Percentiles rank a stretch among this genome's conserved stretches.
phyloP scores from a whole-genome alignment of 305 asterid species.

The Lippia alba region DNA sequence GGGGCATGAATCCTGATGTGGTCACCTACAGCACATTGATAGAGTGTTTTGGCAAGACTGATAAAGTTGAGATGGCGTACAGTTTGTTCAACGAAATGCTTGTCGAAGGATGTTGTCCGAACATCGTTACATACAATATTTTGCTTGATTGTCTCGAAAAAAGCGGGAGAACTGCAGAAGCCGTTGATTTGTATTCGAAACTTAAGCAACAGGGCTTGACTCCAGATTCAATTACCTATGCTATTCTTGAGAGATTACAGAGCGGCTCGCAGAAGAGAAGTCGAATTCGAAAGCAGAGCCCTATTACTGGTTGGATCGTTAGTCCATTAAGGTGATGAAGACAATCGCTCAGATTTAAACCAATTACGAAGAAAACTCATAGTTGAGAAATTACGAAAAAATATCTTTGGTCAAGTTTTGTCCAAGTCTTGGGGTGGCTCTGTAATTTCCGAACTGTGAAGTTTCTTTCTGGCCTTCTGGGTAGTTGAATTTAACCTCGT shows the following conservation, averaged over 20 bases:
- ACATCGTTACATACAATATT: conserved; percentile 89
- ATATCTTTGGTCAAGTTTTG: background rate
- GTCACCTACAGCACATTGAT: conserved; percentile 88
- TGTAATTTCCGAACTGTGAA: too few relatives aligned
- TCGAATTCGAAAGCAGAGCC: conserved; percentile 72
- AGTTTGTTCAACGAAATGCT: conserved; percentile 84
- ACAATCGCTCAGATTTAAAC: too few relatives aligned
- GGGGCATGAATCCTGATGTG: conserved; percentile 90
- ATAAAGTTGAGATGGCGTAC: conserved; percentile 86
- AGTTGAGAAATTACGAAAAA: background rate
- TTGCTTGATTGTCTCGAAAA: conserved; percentile 85
- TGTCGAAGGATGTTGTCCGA: conserved; percentile 83
- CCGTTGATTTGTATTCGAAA: conserved; percentile 79
- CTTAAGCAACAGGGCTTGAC: conserved; percentile 83
- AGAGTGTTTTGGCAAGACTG: conserved; percentile 93
- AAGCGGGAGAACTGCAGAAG: conserved; percentile 89
- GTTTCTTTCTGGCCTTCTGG: too few relatives aligned
- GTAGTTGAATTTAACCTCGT: too few relatives aligned
- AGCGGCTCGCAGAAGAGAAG: conserved; percentile 64
- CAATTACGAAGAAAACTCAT: too few relatives aligned
- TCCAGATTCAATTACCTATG: conserved; percentile 82
- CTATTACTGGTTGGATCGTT: conserved; percentile 94
- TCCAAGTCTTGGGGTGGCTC: background rate
- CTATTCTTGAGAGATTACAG: conserved; percentile 82
- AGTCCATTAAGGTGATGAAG: conserved; percentile 77